Conservation (phyloP, 2,329 filamentous ascomycete genomes). For the Colletotrichum navitas region DNA sequence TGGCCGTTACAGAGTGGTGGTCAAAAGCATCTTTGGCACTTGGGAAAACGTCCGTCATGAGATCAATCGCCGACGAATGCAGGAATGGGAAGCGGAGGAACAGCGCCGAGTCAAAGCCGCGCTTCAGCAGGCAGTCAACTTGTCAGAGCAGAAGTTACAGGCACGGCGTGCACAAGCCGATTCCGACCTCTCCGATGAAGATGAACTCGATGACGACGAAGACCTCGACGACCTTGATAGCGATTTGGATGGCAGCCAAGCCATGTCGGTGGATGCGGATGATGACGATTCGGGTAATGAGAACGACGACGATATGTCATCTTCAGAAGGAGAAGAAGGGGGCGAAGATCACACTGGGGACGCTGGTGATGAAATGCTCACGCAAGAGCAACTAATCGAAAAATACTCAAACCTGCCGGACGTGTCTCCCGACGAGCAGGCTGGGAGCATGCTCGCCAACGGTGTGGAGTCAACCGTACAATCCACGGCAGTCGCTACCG, state of each 20-base stretch:
- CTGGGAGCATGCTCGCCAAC: conserved; percentile 43
- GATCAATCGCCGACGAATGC: conserved; percentile 70
- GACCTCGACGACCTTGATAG: conserved; percentile 53
- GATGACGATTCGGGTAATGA: conserved; percentile 56
- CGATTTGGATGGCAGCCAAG: conserved; percentile 54
- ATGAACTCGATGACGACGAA: conserved; percentile 60
- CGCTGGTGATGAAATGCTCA: conserved; percentile 72
- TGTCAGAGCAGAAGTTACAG: conserved; percentile 77
- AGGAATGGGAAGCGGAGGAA: conserved; percentile 75
- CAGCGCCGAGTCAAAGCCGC: conserved; percentile 75
- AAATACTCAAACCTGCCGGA: conserved; percentile 77
- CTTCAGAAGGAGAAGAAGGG: conserved; percentile 72
- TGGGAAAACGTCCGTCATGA: conserved; percentile 75
- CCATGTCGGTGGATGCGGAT: conserved; percentile 54
- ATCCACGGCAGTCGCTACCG: not conserved
- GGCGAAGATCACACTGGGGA: conserved; percentile 56
- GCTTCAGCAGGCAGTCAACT: conserved; percentile 79
- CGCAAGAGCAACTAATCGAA: conserved; percentile 74
- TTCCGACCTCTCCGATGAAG: conserved; percentile 63
- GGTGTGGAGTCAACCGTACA: conserved; percentile 36
- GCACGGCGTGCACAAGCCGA: conserved; percentile 68
- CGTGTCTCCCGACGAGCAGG: conserved; percentile 49
- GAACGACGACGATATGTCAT: conserved; percentile 68
- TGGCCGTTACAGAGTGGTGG: conserved; percentile 78
- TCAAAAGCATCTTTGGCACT: conserved; percentile 67